Percentiles rank a stretch among this genome's conserved stretches.
These are phyloP conservation scores for Flammula alnicola DNA, from an alignment of 1,284 basidiomycete species.

Conservation along the genomic window DNA sequence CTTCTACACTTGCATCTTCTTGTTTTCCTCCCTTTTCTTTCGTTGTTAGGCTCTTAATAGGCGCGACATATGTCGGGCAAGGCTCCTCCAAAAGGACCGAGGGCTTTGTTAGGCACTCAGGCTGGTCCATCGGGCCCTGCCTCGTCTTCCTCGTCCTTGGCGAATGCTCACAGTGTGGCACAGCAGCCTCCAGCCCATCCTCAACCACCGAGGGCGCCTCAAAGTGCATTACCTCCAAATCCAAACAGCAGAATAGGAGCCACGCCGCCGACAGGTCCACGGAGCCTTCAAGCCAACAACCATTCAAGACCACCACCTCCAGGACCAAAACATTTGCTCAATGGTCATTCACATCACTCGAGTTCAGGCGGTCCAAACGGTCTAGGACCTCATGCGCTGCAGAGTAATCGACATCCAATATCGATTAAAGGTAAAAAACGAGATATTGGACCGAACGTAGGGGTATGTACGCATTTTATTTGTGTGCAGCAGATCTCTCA, in stretches of 20 bases:
- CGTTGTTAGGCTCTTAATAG: constrained; percentile 8
- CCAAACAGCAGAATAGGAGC: constrained; percentile 47
- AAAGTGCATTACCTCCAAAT: constrained; percentile 23
- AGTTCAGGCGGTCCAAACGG: constrained; percentile 25
- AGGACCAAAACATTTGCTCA: constrained; percentile 34
- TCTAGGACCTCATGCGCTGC: constrained; percentile 28
- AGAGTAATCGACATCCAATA: constrained; percentile 35
- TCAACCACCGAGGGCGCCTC: constrained; percentile 30
- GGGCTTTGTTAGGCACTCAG: constrained; percentile 54
- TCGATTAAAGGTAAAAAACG: constrained; percentile 42
- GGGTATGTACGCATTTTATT: constrained; percentile 25
- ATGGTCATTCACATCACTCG: constrained; percentile 26
- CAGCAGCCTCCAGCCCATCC: constrained; percentile 23
- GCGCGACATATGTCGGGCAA: constrained; percentile 66
- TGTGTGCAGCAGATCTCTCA: constrained; percentile 14
- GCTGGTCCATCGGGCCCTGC: constrained; percentile 31
- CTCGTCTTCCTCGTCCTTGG: constrained; percentile 35
- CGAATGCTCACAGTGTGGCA: constrained; percentile 31
- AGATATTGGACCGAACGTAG: constrained; percentile 27
- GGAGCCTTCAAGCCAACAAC: constrained; percentile 50
- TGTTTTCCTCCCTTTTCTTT: constrained; percentile 16
- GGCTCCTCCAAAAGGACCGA: constrained; percentile 72
- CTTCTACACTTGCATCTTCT: constrained; percentile 11
- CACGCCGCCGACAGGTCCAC: constrained; percentile 61
- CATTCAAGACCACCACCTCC: constrained; percentile 24